Conservation (phyloP, 495 filamentous ascomycete species). For the Chaetomidium leptoderma region DNA sequence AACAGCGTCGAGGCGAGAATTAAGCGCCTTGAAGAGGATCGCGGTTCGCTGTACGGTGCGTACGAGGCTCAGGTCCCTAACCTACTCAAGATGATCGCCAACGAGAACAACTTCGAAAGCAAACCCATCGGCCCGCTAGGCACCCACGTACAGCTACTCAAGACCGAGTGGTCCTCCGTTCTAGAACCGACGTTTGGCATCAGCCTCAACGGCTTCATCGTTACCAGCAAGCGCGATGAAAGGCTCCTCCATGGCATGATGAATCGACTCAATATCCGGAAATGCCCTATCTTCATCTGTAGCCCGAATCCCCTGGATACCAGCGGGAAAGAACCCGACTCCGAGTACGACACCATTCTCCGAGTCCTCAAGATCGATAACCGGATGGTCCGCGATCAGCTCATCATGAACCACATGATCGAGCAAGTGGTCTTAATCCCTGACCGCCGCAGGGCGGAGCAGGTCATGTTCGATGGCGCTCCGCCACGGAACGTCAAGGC, state of each 20-base stretch:
- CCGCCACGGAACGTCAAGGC: slow-evolving; percentile 65
- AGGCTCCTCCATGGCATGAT: slow-evolving; percentile 58
- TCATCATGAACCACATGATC: slow-evolving; percentile 77
- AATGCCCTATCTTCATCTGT: slow-evolving; percentile 63
- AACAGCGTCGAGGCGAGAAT: slow-evolving; percentile 44
- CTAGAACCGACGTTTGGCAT: slow-evolving; percentile 68
- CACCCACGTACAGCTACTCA: slow-evolving; percentile 63
- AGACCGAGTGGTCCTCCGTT: slow-evolving; percentile 80
- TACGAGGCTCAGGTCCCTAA: slow-evolving; percentile 59
- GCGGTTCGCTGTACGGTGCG: slow-evolving; percentile 37
- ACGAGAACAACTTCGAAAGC: slow-evolving; percentile 59
- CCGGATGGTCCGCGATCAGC: slow-evolving; percentile 66
- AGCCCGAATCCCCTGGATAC: slow-evolving; percentile 56
- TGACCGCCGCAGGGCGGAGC: slow-evolving; percentile 57
- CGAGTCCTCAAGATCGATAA: slow-evolving; percentile 79
- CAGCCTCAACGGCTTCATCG: slow-evolving; percentile 69
- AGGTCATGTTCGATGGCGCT: slow-evolving; percentile 62
- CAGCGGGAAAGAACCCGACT: slow-evolving; percentile 66
- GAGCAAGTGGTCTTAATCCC: slow-evolving; percentile 82
- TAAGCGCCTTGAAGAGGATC: slow-evolving; percentile 28
- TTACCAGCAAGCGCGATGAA: slow-evolving; percentile 68
- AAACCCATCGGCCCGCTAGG: slow-evolving; percentile 85
- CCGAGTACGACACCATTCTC: slow-evolving; percentile 67
- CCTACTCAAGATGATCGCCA: slow-evolving; percentile 62
- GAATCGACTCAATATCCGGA: slow-evolving; percentile 49